phyloP scores from a whole-genome alignment of 805 yeast species.

The Candida anglica region DNA sequence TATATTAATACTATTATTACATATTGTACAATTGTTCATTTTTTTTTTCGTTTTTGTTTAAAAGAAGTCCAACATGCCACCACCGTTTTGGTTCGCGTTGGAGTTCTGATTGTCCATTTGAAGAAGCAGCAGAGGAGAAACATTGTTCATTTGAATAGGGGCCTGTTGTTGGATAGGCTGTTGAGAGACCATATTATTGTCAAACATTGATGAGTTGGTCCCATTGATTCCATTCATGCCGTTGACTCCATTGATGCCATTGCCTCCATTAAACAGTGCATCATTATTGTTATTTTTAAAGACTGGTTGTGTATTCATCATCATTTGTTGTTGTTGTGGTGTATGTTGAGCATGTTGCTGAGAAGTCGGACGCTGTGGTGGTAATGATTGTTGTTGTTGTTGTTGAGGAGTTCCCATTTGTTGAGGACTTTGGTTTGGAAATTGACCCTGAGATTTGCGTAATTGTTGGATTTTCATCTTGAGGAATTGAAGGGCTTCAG shows the following conservation, averaged over 20 bases:
- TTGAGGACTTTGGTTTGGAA: constrained; percentile 5
- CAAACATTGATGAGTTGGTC: constrained; percentile 4
- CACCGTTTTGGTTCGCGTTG: constrained; percentile 1
- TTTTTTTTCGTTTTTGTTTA: no score
- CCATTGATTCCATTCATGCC: constrained; percentile 4
- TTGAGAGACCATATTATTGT: constrained; percentile 7
- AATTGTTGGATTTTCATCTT: constrained; percentile 37
- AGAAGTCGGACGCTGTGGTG: constrained; percentile 2
- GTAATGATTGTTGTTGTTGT: constrained; percentile 7
- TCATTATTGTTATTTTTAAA: background rate
- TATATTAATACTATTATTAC: constrained; percentile 5
- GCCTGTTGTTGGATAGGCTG: constrained; percentile 8
- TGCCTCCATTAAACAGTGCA: constrained; percentile 5
- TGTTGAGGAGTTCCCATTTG: constrained; percentile 5
- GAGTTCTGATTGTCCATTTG: constrained; percentile 2
- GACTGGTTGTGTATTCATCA: constrained; percentile 5
- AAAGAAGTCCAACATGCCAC: constrained; percentile 25
- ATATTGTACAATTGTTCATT: constrained; percentile 4
- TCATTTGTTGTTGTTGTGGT: constrained; percentile 7
- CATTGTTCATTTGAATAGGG: constrained; percentile 3
- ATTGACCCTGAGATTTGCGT: constrained; percentile 14
- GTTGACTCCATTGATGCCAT: constrained; percentile 7
- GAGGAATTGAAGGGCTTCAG: constrained; percentile 46
- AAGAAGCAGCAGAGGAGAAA: constrained; percentile 3
- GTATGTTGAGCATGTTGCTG: constrained; percentile 7